A percentile compares a stretch with the other conserved stretches of the same genome.
These are phyloP conservation scores for Chionographis japonica DNA, from an alignment of 106 monocot genomes.

Conservation along the genomic window DNA sequence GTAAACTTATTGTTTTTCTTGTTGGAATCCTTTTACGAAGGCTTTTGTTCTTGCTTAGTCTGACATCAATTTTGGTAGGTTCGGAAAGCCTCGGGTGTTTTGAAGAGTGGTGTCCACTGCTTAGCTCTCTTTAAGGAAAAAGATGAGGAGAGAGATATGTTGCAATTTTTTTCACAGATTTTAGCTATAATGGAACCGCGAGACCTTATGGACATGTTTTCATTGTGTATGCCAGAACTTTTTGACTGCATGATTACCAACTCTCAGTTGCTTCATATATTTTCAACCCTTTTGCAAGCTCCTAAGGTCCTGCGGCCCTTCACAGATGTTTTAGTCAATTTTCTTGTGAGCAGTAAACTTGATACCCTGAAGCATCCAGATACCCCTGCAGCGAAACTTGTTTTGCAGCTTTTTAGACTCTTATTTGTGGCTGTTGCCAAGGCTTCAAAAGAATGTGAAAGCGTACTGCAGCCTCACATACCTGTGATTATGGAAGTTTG, in stretches of 20 bases:
- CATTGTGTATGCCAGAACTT: conserved; percentile 90
- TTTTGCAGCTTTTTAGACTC: conserved; percentile 85
- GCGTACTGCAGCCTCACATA: conserved; percentile 88
- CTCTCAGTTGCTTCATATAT: conserved; percentile 82
- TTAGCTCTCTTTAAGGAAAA: conserved; percentile 92
- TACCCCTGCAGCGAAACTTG: conserved; percentile 86
- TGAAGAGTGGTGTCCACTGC: conserved; percentile 94
- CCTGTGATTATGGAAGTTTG: conserved; percentile 92
- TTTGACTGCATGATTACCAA: conserved; percentile 93
- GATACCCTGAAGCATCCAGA: conserved; percentile 95
- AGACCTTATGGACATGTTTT: conserved; percentile 95
- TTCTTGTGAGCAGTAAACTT: conserved; percentile 79
- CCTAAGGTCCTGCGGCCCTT: conserved; percentile 90
- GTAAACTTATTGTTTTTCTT: background rate
- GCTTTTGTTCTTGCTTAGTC: background rate
- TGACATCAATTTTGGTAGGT: conserved; percentile 51
- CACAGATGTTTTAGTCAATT: conserved; percentile 91
- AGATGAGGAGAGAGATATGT: conserved; percentile 93
- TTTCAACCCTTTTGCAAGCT: conserved; percentile 75
- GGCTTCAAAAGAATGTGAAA: conserved; percentile 81
- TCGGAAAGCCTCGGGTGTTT: conserved; percentile 87
- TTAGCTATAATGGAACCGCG: conserved; percentile 98
- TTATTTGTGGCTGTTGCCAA: conserved; percentile 91
- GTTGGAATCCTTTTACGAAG: background rate
- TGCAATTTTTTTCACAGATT: conserved; percentile 85